Conservation (phyloP, 2,329 filamentous ascomycete genomes). For the Cordyceps cateniannulata region DNA sequence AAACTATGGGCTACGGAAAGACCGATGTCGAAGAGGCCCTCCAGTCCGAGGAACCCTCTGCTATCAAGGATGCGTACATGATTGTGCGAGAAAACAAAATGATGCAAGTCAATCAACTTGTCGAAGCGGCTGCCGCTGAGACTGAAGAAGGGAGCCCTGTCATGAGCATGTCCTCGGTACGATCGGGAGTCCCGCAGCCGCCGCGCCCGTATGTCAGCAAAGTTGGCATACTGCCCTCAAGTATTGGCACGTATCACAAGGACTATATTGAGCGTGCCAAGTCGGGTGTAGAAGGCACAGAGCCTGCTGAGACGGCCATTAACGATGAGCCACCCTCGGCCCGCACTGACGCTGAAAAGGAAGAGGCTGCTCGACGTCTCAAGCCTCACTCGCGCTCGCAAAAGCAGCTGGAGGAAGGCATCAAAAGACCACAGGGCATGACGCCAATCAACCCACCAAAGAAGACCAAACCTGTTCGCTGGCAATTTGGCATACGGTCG, state of each 20-base stretch:
- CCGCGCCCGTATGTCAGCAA: conserved; percentile 66
- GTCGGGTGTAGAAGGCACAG: conserved; percentile 40
- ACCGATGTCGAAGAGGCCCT: conserved; percentile 93
- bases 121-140: conserved; percentile 28
- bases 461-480: conserved; percentile 76
- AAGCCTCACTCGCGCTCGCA: conserved; percentile 78
- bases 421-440: conserved; percentile 53
- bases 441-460: conserved; percentile 58
- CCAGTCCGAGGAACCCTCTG: conserved; percentile 85
- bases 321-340: conserved; percentile 43
- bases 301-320: conserved; percentile 36
- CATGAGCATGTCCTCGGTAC: conserved; percentile 47
- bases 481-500: conserved; percentile 96
- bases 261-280: conserved; percentile 76
- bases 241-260: conserved; percentile 81
- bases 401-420: conserved; percentile 59
- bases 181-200: conserved; percentile 46
- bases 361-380: conserved; percentile 71
- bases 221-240: conserved; percentile 86
- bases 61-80: conserved; percentile 97
- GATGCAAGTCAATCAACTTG: conserved; percentile 74
- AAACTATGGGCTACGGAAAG: conserved; percentile 95
- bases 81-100: conserved; percentile 97
- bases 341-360: conserved; percentile 66
- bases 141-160: conserved; percentile 41